Evolutionary conservation across 441 rosid genomes (phyloP), one percentile per base, ranked within the genome.

Genomic region (Corymbia citriodora): DNA sequence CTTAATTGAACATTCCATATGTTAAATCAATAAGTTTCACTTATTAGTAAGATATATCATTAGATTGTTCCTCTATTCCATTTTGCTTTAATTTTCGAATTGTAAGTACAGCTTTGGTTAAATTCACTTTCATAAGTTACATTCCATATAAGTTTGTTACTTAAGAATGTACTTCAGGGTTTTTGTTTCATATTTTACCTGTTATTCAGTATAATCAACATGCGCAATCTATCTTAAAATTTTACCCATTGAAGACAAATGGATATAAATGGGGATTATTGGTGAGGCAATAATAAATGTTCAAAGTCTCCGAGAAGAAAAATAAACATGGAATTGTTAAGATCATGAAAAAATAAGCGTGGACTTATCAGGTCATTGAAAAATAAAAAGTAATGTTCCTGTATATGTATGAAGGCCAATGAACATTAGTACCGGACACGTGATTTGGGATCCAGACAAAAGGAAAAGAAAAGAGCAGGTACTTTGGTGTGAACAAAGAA

Each of bases 21-120:
- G n/a, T 5, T 1, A 27, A 27, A 27, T 27, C 68, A 61, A 29
- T 0, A 61, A 27, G 0, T 12, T 27, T 27, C 4, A 27, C 15
- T 29, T 29, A n/a, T 1, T 7, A 29, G 36, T n/a, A 3, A 14
- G 1, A 14, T 29, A 13, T 15, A 15, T 29, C n/a, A n/a, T 14
- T 29, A 65, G 10, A 9, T n/a, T n/a, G 36, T 15, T 65, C 72
- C 2, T 65, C 19, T n/a, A 14, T 65, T 29, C 2, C 72, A 3
- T 65, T 14, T 65, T n/a, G 2, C 36, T n/a, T 65, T 0, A 29
- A 0, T 65, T 29, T 65, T 65, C 72, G 15, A n/a, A 29, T 65
- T 14, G 19, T 65, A 13, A 65, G 72, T 65, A n/a, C 2, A 0
- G 18, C 68, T 61, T 27, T 0, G 0, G n/a, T 61, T 61, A 61